phyloP scores from a whole-genome alignment of 1,139 yeast species.

The Taphrina sp. region DNA sequence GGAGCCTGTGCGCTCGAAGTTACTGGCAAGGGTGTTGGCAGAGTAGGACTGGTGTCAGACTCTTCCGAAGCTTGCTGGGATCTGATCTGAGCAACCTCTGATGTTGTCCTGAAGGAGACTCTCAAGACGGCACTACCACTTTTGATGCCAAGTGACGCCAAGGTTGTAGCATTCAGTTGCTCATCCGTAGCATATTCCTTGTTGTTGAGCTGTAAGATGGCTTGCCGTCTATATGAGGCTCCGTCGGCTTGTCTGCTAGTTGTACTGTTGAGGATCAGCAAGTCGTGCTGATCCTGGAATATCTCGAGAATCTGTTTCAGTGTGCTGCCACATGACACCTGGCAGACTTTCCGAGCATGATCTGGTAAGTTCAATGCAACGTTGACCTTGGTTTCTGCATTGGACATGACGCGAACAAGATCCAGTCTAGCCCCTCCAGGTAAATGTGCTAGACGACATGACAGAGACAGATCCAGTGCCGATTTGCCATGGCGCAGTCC shows the following conservation, averaged over 20 bases:
- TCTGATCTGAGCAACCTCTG: too few species aligned
- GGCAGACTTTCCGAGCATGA: neutral
- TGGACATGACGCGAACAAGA: slow-evolving; percentile 3
- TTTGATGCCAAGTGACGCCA: slow-evolving; percentile 21
- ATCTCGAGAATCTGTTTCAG: slow-evolving; percentile 1
- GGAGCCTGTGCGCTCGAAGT: too few species aligned
- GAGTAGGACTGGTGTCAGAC: too few species aligned
- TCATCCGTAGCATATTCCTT: slow-evolving; percentile 1
- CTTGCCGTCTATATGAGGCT: neutral
- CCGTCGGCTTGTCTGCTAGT: neutral
- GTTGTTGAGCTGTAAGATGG: slow-evolving; percentile 4
- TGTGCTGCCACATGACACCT: neutral
- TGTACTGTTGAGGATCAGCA: neutral
- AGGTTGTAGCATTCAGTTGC: slow-evolving; percentile 1
- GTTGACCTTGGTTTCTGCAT: neutral
- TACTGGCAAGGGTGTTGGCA: too few species aligned
- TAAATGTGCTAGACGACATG: slow-evolving; percentile 34
- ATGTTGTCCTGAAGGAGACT: slow-evolving; percentile 6
- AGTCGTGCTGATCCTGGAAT: slow-evolving; percentile 1
- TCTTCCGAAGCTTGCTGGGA: too few species aligned
- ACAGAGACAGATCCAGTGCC: slow-evolving; percentile 34
- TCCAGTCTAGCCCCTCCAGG: slow-evolving; percentile 35
- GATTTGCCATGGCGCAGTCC: slow-evolving; percentile 28
- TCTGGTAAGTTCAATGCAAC: slow-evolving; percentile 17
- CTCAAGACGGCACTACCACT: slow-evolving; percentile 25